Evolutionary conservation across 2,329 filamentous ascomycete species (phyloP).

Genomic region (Neospermospora avenae): DNA sequence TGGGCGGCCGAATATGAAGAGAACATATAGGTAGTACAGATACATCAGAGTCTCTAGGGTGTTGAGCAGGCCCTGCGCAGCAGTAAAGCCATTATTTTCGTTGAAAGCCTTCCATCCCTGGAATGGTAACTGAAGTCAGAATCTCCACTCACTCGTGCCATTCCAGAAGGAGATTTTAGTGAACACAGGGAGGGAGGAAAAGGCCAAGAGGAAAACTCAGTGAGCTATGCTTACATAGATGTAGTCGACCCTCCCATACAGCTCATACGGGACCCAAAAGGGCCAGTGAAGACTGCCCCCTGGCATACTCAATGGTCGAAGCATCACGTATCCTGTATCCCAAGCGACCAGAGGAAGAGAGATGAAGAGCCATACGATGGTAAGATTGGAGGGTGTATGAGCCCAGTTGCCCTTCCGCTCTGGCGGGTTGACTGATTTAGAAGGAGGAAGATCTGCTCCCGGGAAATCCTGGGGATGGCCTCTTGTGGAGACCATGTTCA

Average conservation of each 20-base stretch:
- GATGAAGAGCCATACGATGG: conserved; percentile 58
- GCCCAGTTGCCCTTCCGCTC: conserved; percentile 43
- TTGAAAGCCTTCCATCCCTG: conserved; percentile 57
- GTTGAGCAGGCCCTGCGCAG: conserved; percentile 59
- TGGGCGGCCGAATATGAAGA: conserved; percentile 43
- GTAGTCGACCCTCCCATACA: conserved; percentile 63
- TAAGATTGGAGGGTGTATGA: conserved; percentile 57
- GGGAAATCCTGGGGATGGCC: conserved; percentile 50
- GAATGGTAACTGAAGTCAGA: neutral
- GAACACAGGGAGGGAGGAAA: neutral
- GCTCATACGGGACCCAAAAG: conserved; percentile 62
- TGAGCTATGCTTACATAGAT: conserved; percentile 46
- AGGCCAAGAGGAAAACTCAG: neutral
- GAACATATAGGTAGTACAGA: conserved; percentile 54
- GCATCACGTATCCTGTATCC: conserved; percentile 62
- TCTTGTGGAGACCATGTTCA: conserved; percentile 53
- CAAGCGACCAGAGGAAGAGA: conserved; percentile 65
- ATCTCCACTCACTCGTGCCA: neutral
- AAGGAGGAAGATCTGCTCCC: conserved; percentile 29
- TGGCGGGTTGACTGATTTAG: conserved; percentile 24
- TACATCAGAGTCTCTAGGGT: conserved; percentile 58
- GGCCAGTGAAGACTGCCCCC: conserved; percentile 59
- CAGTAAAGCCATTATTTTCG: conserved; percentile 59
- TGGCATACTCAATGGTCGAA: conserved; percentile 66
- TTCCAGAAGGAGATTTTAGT: neutral